phyloP scores from a whole-genome alignment of 768 basidiomycete species.

The Podaxis rugospora region DNA sequence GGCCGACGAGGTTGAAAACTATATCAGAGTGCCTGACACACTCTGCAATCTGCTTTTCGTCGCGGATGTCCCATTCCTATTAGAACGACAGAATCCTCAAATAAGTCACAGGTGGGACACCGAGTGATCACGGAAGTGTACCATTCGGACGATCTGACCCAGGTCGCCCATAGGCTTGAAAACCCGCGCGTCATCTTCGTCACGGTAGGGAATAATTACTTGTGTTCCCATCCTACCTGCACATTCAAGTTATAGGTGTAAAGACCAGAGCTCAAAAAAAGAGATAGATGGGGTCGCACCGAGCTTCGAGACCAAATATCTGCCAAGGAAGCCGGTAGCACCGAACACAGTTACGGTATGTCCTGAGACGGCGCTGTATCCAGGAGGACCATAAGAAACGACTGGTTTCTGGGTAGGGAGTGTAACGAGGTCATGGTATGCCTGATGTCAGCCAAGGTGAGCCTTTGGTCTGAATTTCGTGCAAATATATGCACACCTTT shows the following conservation, averaged over 20 bases:
- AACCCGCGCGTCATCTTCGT: conserved; percentile 88
- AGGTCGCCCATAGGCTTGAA: conserved; percentile 94
- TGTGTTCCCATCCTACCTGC: conserved; percentile 88
- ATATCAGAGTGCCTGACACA: conserved; percentile 93
- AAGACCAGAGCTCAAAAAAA: neutral
- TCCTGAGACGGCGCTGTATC: conserved; percentile 84
- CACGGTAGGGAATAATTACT: conserved; percentile 92
- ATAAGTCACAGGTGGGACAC: conserved; percentile 12
- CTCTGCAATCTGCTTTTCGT: conserved; percentile 88
- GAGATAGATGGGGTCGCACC: conserved; percentile 42
- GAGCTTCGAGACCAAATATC: conserved; percentile 91
- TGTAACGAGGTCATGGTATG: conserved; percentile 66
- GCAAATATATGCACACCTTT: conserved; percentile 32
- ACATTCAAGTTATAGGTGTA: conserved; percentile 4
- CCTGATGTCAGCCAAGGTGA: conserved; percentile 44
- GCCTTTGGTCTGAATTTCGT: neutral
- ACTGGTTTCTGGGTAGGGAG: conserved; percentile 61
- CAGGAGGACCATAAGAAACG: conserved; percentile 73
- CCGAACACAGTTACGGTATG: conserved; percentile 97
- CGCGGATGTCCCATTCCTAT: conserved; percentile 95
- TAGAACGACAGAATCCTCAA: neutral
- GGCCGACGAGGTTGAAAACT: conserved; percentile 93
- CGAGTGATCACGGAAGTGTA: conserved; percentile 28
- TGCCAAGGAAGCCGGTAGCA: conserved; percentile 90
- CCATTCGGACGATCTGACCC: conserved; percentile 94